Percentiles rank a stretch among this genome's conserved stretches.
Conservation (phyloP, 2,329 filamentous ascomycete species). For the Ophiostoma perfectum region DNA sequence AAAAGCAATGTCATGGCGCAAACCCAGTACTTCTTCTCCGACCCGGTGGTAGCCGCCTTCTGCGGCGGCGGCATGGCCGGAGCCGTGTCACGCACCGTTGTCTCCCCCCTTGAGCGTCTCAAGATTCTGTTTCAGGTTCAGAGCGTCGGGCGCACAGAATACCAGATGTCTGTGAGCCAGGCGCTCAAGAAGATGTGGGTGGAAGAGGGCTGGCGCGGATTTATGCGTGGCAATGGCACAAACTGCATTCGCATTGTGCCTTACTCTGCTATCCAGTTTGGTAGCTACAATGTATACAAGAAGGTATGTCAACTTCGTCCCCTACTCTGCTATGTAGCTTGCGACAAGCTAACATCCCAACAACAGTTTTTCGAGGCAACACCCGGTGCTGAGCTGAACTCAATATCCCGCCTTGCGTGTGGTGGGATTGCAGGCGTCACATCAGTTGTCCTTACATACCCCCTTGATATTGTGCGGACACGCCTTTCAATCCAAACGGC, state of each 20-base stretch:
- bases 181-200: constrained; percentile 91
- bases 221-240: constrained; percentile 96
- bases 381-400: constrained; percentile 66
- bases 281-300: constrained; percentile 97
- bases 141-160: constrained; percentile 82
- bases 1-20: constrained; percentile 31
- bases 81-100: constrained; percentile 94
- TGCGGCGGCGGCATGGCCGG: constrained; percentile 90
- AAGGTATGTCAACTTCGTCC: constrained; percentile 47
- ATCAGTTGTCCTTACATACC: constrained; percentile 91
- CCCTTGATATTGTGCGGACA: constrained; percentile 94
- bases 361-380: constrained; percentile 68
- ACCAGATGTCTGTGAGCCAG: constrained; percentile 85
- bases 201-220: constrained; percentile 94
- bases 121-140: constrained; percentile 99
- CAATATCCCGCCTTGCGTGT: constrained; percentile 74
- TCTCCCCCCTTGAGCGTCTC: constrained; percentile 88
- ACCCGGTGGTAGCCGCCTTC: constrained; percentile 86
- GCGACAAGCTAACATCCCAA: background rate
- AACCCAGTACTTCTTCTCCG: constrained; percentile 55
- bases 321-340: background rate
- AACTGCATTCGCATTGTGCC: constrained; percentile 98
- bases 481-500: constrained; percentile 94
- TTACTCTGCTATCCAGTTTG: constrained; percentile 97
- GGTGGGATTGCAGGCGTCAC: constrained; percentile 91